phyloP scores from a whole-genome alignment of 2,329 filamentous ascomycete genomes.

The Emydomyces testavorans region DNA sequence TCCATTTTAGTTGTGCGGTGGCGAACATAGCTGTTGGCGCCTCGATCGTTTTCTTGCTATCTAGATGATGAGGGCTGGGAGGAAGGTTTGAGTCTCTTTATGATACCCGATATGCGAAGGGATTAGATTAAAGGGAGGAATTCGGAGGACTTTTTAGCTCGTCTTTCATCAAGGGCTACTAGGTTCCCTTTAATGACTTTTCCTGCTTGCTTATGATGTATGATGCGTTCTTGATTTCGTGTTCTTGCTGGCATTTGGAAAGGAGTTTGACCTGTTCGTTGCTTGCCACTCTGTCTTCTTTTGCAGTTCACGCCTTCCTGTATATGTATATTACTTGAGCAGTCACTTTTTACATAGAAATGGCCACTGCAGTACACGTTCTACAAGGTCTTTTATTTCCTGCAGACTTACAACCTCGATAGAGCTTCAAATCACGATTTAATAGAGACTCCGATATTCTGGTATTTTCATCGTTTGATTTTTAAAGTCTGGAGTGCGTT shows the following conservation, averaged over 20 bases:
- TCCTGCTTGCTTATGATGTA: background rate
- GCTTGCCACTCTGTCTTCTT: background rate
- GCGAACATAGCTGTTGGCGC: background rate
- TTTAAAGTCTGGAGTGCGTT: too few relatives aligned
- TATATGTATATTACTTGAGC: conserved; percentile 1
- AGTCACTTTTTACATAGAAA: too few relatives aligned
- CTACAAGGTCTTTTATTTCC: too few relatives aligned
- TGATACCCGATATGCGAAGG: background rate
- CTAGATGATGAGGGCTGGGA: conserved; percentile 4
- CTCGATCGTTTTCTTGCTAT: conserved; percentile 12
- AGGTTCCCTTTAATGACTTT: background rate
- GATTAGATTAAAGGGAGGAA: background rate
- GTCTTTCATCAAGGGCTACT: too few relatives aligned
- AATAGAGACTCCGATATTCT: too few relatives aligned
- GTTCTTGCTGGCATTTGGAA: conserved; percentile 1
- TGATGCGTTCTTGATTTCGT: background rate
- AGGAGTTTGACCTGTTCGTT: background rate
- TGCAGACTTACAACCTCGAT: too few relatives aligned
- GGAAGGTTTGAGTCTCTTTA: conserved; percentile 6
- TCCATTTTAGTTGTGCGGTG: background rate
- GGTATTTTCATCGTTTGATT: too few relatives aligned
- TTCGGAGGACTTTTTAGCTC: background rate
- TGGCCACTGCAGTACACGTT: too few relatives aligned
- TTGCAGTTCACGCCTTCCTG: conserved; percentile 4
- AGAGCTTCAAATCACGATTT: too few relatives aligned